Evolutionary conservation across 106 monocot species (phyloP), one percentile per base, ranked within the genome.

Genomic region (Posidonia australis): DNA sequence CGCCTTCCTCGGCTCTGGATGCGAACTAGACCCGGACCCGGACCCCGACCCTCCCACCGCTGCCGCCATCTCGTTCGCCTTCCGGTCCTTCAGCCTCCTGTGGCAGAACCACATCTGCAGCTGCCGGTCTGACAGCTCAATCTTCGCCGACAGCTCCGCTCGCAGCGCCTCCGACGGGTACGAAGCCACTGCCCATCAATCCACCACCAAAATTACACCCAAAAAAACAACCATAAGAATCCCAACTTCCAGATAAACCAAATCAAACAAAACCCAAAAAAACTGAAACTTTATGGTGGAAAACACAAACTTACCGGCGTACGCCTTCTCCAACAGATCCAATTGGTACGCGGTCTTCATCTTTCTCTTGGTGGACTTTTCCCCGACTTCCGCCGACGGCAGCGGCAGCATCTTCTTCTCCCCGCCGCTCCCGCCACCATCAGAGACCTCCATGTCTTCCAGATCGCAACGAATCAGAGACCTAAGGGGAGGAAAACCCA

Each of bases 101-200:
- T 98, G 96, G 48, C 96, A 98, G 71, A 98, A 98, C 90, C 96
- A 98, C 96, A 98, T 98, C 86, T 98, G 96, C 20, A 98, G 82
- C 77, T 98, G 96, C 69, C 96, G 78, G 73, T 98, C 96, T 3
- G 80, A 72, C 4, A 98, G 77, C 21, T 84, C 90, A 22, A 85
- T 77, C 81, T 91, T 98, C 46, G 58, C 74, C 10, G 96, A 98
- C 31, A 98, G 78, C 70, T 90, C 96, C 6, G 82, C 84, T 16
- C 96, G 73, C 46, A 77, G 6, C 20, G 73, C 48, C 77, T 98
- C 96, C 26, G 84, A 81, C 13, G 90, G 96, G 58, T 98, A 98
- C 43, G 73, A 74, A 58, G 90, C 76, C 55, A 74, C 94, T 94
- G 76, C 56, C 63, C 44, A 26, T 20, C 54, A 43, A 59, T 51